Evolutionary conservation across 2,329 filamentous ascomycete genomes (phyloP).

Genomic region (Pestalotiopsis sp.): DNA sequence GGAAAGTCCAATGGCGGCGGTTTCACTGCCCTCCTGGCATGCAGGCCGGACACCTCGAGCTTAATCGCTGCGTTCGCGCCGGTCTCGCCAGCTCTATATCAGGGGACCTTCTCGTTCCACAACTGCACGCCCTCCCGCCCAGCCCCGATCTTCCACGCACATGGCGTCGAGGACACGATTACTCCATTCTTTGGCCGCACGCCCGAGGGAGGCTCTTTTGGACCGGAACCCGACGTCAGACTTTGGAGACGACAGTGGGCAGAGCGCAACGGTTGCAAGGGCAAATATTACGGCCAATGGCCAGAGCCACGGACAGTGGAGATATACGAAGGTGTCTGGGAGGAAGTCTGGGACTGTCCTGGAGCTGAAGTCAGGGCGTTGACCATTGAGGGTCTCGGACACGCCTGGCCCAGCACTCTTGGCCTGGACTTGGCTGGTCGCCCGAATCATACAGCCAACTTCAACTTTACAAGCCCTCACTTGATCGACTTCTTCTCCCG

Average conservation of each 20-base stretch:
- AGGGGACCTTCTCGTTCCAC: slow-evolving; percentile 20
- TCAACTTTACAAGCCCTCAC: slow-evolving; percentile 23
- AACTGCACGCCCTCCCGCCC: slow-evolving; percentile 19
- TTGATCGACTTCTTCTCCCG: slow-evolving; percentile 23
- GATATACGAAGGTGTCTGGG: slow-evolving; percentile 21
- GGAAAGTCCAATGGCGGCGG: slow-evolving; percentile 25
- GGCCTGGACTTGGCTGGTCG: slow-evolving; percentile 18
- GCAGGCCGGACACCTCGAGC: slow-evolving; percentile 20
- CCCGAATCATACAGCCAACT: slow-evolving; percentile 22
- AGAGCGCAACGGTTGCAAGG: slow-evolving; percentile 19
- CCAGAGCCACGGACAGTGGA: slow-evolving; percentile 17
- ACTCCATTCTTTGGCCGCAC: slow-evolving; percentile 20
- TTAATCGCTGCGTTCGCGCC: slow-evolving; percentile 21
- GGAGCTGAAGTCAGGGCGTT: slow-evolving; percentile 21
- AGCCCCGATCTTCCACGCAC: slow-evolving; percentile 20
- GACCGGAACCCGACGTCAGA: slow-evolving; percentile 20
- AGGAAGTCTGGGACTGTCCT: slow-evolving; percentile 22
- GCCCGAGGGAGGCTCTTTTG: slow-evolving; percentile 17
- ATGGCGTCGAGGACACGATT: slow-evolving; percentile 20
- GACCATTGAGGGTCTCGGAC: slow-evolving; percentile 21
- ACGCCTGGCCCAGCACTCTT: slow-evolving; percentile 22
- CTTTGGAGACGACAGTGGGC: slow-evolving; percentile 23
- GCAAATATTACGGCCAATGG: slow-evolving; percentile 18
- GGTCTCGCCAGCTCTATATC: slow-evolving; percentile 23
- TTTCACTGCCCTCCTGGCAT: slow-evolving; percentile 22